These are phyloP conservation scores for Fusarium sp. DNA, from an alignment of 2,329 filamentous ascomycete genomes.

Conservation along the genomic window DNA sequence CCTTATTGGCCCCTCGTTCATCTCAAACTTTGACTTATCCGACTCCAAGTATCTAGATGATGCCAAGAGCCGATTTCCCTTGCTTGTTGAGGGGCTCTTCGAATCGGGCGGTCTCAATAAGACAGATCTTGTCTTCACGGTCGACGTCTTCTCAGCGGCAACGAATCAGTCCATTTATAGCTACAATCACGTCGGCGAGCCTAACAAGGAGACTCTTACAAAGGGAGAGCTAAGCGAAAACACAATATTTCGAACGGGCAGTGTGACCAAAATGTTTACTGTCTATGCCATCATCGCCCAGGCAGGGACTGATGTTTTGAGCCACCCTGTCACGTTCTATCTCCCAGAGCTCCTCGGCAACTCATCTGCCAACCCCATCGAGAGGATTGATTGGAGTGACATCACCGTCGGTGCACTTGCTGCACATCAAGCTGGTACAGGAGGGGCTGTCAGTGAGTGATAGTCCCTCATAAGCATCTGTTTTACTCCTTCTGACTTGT, in stretches of 20 bases:
- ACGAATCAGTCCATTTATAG: slow-evolving; percentile 41
- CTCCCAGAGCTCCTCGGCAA: slow-evolving; percentile 33
- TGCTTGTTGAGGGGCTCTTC: slow-evolving; percentile 20
- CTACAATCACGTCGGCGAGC: slow-evolving; percentile 34
- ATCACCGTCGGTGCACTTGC: slow-evolving; percentile 33
- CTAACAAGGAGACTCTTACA: slow-evolving; percentile 24
- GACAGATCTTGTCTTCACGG: slow-evolving; percentile 30
- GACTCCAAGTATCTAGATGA: slow-evolving; percentile 7
- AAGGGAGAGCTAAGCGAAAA: slow-evolving; percentile 25
- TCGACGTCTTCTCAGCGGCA: slow-evolving; percentile 42
- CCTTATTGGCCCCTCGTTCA: slow-evolving; percentile 37
- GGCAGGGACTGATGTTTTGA: slow-evolving; percentile 29
- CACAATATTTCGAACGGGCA: slow-evolving; percentile 24
- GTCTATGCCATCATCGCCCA: slow-evolving; percentile 29
- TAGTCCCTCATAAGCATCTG: accelerated
- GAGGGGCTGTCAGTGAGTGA: slow-evolving; percentile 13
- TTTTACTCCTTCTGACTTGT: neutral
- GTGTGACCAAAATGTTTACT: slow-evolving; percentile 32
- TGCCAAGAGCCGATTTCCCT: slow-evolving; percentile 25
- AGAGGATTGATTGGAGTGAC: slow-evolving; percentile 30
- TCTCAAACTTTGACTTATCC: slow-evolving; percentile 33
- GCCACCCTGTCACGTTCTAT: slow-evolving; percentile 28
- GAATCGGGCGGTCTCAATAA: slow-evolving; percentile 8
- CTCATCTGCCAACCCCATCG: neutral
- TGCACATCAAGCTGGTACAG: slow-evolving; percentile 32